These are phyloP conservation scores for Botryotinia globosa DNA, from an alignment of 2,329 filamentous ascomycete genomes.

Conservation along the genomic window DNA sequence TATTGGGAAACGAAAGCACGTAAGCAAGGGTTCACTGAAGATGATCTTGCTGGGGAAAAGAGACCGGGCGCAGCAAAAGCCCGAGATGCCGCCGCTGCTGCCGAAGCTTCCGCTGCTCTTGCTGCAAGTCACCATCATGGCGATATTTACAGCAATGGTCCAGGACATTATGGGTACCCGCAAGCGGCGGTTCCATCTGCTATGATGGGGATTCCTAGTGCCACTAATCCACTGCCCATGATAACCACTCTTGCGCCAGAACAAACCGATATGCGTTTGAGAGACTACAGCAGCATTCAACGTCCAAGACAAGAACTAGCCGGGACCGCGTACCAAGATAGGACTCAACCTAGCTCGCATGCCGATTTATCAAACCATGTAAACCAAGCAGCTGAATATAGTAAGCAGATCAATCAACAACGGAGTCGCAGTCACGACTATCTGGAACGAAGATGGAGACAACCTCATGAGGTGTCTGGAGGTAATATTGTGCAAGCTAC, in stretches of 20 bases:
- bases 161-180: slow-evolving; percentile 61
- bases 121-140: slow-evolving; percentile 71
- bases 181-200: slow-evolving; percentile 69
- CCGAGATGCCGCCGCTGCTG: slow-evolving; percentile 67
- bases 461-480: slow-evolving; percentile 76
- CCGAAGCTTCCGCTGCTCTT: slow-evolving; percentile 54
- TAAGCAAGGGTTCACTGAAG: slow-evolving; percentile 97
- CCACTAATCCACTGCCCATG: slow-evolving; percentile 72
- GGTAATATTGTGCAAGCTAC: slow-evolving; percentile 38
- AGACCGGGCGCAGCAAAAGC: slow-evolving; percentile 87
- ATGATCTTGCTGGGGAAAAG: slow-evolving; percentile 94
- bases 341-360: slow-evolving; percentile 71
- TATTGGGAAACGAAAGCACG: slow-evolving; percentile 98
- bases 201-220: slow-evolving; percentile 65
- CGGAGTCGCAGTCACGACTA: slow-evolving; percentile 77
- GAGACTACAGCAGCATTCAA: slow-evolving; percentile 80
- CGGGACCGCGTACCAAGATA: slow-evolving; percentile 83
- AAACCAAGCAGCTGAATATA: slow-evolving; percentile 85
- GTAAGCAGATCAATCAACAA: slow-evolving; percentile 77
- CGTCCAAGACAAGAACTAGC: slow-evolving; percentile 87
- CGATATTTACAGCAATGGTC: slow-evolving; percentile 81
- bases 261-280: slow-evolving; percentile 70
- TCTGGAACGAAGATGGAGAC: slow-evolving; percentile 76
- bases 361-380: slow-evolving; percentile 83
- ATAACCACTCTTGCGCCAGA: slow-evolving; percentile 81